Conservation (phyloP, 2,329 filamentous ascomycete genomes). For the Ilyonectria destructans region DNA sequence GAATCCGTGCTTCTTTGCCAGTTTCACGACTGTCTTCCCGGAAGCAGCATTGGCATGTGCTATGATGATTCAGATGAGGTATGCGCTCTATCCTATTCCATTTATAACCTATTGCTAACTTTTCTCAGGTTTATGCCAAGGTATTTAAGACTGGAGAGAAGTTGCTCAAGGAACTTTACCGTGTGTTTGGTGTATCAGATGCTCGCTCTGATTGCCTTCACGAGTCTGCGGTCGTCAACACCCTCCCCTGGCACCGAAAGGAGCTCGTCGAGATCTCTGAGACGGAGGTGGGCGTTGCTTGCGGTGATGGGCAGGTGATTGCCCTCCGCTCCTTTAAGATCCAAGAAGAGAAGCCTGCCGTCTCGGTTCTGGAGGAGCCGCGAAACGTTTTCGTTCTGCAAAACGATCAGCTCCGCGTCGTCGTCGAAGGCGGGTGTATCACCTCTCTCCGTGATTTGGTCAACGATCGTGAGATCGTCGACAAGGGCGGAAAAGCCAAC, state of each 20-base stretch:
- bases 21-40: constrained; percentile 97
- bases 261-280: constrained; percentile 79
- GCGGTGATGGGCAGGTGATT: constrained; percentile 70
- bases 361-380: constrained; percentile 66
- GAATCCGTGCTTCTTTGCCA: constrained; percentile 92
- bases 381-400: constrained; percentile 82
- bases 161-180: constrained; percentile 79
- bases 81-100: constrained; percentile 40
- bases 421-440: constrained; percentile 83
- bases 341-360: constrained; percentile 62
- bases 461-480: constrained; percentile 83
- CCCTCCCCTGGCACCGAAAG: constrained; percentile 86
- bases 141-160: constrained; percentile 85
- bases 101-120: constrained; percentile 22
- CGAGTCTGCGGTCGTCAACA: constrained; percentile 81
- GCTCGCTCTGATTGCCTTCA: constrained; percentile 58
- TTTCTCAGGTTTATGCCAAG: constrained; percentile 79
- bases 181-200: constrained; percentile 75
- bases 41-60: constrained; percentile 97
- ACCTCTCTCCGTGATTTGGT: constrained; percentile 86
- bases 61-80: constrained; percentile 94
- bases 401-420: constrained; percentile 83
- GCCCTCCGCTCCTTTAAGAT: constrained; percentile 67
- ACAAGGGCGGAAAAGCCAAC: constrained; percentile 83
- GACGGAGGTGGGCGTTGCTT: constrained; percentile 68